Evolutionary conservation across 805 yeast genomes (phyloP).

Genomic region (Yamadazyma ubonensis): DNA sequence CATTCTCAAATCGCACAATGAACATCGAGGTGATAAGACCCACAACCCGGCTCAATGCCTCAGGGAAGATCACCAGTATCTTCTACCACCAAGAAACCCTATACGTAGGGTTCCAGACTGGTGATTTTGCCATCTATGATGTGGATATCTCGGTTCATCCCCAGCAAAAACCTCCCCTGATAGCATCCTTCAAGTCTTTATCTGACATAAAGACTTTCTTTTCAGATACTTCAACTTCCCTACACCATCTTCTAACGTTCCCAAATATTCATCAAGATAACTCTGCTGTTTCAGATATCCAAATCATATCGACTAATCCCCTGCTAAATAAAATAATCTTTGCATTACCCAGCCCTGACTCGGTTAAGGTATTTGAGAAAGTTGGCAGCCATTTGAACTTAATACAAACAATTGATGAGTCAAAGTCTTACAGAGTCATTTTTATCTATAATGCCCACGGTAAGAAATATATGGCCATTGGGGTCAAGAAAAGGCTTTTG

Average conservation of each 20-base stretch:
- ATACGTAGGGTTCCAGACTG: slow-evolving; percentile 35
- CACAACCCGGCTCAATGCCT: slow-evolving; percentile 31
- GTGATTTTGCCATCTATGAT: slow-evolving; percentile 31
- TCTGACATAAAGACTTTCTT: slow-evolving; percentile 21
- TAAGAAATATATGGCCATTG: slow-evolving; percentile 25
- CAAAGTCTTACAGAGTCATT: slow-evolving; percentile 18
- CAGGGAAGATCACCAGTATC: slow-evolving; percentile 26
- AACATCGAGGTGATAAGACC: slow-evolving; percentile 41
- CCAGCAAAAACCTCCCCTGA: slow-evolving; percentile 15
- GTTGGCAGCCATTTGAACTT: slow-evolving; percentile 36
- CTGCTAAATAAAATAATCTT: slow-evolving; percentile 22
- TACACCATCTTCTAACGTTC: slow-evolving; percentile 20
- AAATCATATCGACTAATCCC: slow-evolving; percentile 12
- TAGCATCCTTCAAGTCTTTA: slow-evolving; percentile 23
- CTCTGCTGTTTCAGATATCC: slow-evolving; percentile 12
- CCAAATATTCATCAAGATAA: slow-evolving; percentile 18
- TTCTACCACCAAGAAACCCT: slow-evolving; percentile 20
- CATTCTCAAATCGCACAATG: slow-evolving; percentile 17
- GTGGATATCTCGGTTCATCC: slow-evolving; percentile 16
- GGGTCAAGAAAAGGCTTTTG: slow-evolving; percentile 29
- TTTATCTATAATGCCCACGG: slow-evolving; percentile 19
- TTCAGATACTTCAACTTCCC: slow-evolving; percentile 12
- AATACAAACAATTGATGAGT: slow-evolving; percentile 28
- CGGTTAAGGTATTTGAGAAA: slow-evolving; percentile 25
- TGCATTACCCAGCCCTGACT: slow-evolving; percentile 24